Percentiles rank a stretch among this genome's conserved stretches.
Evolutionary conservation across 345 rosid genomes (phyloP).

Genomic region (Eucalyptus guilfoylei): DNA sequence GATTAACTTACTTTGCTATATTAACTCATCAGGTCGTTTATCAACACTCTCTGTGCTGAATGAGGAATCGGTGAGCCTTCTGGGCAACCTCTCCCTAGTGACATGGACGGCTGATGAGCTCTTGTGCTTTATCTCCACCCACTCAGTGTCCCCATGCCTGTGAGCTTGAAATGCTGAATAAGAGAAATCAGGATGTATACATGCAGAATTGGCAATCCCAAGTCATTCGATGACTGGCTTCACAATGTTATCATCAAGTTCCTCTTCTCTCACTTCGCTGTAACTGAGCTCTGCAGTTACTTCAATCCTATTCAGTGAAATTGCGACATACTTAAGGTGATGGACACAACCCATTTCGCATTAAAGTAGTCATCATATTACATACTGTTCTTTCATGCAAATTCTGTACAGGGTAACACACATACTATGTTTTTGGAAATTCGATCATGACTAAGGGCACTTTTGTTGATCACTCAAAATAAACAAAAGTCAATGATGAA

Average conservation of each 20-base stretch:
- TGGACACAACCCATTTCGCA: background rate
- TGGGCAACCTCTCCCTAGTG: constrained; percentile 8
- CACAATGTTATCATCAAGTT: background rate
- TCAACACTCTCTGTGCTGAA: constrained; percentile 8
- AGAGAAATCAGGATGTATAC: background rate
- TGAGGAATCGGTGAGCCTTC: constrained; percentile 10
- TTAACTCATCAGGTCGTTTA: constrained; percentile 4
- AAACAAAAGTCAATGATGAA: background rate
- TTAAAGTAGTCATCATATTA: background rate
- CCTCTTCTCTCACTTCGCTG: background rate
- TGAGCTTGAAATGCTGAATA: background rate
- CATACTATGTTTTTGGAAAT: background rate
- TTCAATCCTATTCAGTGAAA: background rate
- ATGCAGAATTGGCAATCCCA: background rate
- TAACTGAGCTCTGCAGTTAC: background rate
- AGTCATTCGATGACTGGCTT: background rate
- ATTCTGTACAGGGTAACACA: background rate
- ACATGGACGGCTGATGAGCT: constrained; percentile 5
- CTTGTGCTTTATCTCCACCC: background rate
- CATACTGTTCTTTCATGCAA: background rate
- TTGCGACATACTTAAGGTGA: background rate
- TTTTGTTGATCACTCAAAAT: background rate
- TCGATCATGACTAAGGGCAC: background rate
- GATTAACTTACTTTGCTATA: background rate
- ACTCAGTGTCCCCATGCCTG: background rate